A percentile compares a stretch with the other conserved stretches of the same genome.
phyloP scores from a whole-genome alignment of 1,284 basidiomycete genomes.

The Schizophyllum commune region DNA sequence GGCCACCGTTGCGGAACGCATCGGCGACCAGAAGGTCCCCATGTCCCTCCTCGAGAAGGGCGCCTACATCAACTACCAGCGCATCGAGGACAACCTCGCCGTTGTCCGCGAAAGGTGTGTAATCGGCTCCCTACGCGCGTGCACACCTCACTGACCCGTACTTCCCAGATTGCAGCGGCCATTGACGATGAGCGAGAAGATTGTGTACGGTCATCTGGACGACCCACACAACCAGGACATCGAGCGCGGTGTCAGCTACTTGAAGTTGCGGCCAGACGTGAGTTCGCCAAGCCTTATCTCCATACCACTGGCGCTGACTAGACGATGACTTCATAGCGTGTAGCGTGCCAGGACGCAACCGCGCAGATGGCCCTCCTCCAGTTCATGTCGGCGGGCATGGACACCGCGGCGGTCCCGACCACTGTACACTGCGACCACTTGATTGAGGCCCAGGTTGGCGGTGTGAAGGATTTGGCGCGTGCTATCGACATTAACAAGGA shows the following conservation, averaged over 20 bases:
- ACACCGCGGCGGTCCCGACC: conserved; percentile 94
- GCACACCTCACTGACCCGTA: conserved; percentile 5
- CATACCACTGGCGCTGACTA: not conserved
- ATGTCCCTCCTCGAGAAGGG: conserved; percentile 88
- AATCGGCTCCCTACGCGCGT: not conserved
- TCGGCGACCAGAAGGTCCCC: conserved; percentile 88
- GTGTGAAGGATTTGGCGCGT: conserved; percentile 88
- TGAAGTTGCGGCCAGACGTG: conserved; percentile 94
- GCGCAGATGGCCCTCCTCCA: conserved; percentile 99
- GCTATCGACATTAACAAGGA: conserved; percentile 97
- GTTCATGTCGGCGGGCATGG: conserved; percentile 99
- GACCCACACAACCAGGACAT: conserved; percentile 90
- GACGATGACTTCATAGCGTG: conserved; percentile 56
- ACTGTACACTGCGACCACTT: conserved; percentile 99
- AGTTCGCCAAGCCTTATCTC: conserved; percentile 23
- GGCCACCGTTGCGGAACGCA: conserved; percentile 73
- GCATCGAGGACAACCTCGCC: conserved; percentile 91
- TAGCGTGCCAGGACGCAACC: conserved; percentile 99
- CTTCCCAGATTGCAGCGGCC: conserved; percentile 77
- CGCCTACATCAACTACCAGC: conserved; percentile 94
- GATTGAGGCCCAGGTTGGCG: conserved; percentile 95
- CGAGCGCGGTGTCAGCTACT: conserved; percentile 80
- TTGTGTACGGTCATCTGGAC: conserved; percentile 97
- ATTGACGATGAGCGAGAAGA: conserved; percentile 96
- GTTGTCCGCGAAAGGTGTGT: conserved; percentile 62